Conservation (phyloP, 371 early-diverging fungal species). For the Haplosporangium sp. region DNA sequence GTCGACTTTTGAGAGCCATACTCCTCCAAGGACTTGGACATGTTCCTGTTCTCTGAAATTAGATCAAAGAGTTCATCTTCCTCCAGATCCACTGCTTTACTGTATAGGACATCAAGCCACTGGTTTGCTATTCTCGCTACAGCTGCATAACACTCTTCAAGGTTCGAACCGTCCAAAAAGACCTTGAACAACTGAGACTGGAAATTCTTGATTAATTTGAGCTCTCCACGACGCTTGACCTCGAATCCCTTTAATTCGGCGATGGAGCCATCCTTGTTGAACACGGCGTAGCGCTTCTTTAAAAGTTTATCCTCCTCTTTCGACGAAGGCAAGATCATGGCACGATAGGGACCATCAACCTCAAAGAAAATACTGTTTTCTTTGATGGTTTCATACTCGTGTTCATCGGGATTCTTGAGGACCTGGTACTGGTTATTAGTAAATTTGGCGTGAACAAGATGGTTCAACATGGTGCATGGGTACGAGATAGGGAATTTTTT, state of each 20-base stretch:
- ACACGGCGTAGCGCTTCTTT: conserved; percentile 99
- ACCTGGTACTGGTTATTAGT: conserved; percentile 99
- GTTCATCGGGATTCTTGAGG: conserved; percentile 65
- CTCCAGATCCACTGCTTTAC: conserved; percentile 83
- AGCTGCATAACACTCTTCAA: conserved; percentile 93
- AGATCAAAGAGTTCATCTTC: conserved; percentile 97
- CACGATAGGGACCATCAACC: conserved; percentile 99
- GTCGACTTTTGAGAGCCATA: conserved; percentile 97
- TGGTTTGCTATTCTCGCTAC: conserved; percentile 94
- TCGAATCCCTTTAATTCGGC: conserved; percentile 99
- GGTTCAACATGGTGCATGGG: conserved; percentile 98
- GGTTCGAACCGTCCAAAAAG: conserved; percentile 89
- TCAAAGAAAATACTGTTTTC: conserved; percentile 99
- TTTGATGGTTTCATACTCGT: conserved; percentile 78
- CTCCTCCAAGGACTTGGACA: conserved; percentile 95
- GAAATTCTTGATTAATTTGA: conserved; percentile 98
- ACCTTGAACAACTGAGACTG: conserved; percentile 96
- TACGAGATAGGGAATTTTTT: conserved; percentile 91
- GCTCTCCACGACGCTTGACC: conserved; percentile 99
- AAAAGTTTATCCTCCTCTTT: conserved; percentile 97
- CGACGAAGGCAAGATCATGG: conserved; percentile 99
- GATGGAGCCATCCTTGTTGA: conserved; percentile 95
- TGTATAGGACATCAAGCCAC: conserved; percentile 97
- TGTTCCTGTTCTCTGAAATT: conserved; percentile 98
- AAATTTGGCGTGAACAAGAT: conserved; percentile 96